Percentiles rank a stretch among this genome's conserved stretches.
Evolutionary conservation across 257 asterid species (phyloP).

Genomic region (Penstemon newberryi): DNA sequence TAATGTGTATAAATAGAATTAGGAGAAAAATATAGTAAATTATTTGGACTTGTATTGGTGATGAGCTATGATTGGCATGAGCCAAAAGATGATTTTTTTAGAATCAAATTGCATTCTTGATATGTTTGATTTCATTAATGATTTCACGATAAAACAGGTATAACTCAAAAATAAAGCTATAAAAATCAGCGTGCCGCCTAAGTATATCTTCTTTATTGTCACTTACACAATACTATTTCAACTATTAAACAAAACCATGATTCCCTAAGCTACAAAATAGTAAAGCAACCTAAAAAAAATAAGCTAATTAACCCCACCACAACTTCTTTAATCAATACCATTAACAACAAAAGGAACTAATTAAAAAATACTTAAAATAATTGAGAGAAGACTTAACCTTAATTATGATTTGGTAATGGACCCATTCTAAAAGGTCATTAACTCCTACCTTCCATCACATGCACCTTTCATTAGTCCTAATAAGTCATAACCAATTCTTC

Average conservation of each 20-base stretch:
- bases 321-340: slow-evolving; percentile 6
- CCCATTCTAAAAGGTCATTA: slow-evolving; percentile 33
- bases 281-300: slow-evolving; percentile 28
- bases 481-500: slow-evolving; percentile 35
- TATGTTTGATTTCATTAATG: background rate
- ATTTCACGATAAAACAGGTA: background rate
- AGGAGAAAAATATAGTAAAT: background rate
- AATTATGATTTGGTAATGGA: slow-evolving; percentile 46
- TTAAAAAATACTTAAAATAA: slow-evolving; percentile 30
- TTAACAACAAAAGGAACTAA: slow-evolving; percentile 2
- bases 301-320: slow-evolving; percentile 27
- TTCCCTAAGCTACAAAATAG: slow-evolving; percentile 20
- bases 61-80: slow-evolving; percentile 20
- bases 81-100: background rate
- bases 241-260: slow-evolving; percentile 23
- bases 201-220: slow-evolving; percentile 30
- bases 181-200: slow-evolving; percentile 34
- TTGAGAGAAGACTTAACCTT: slow-evolving; percentile 37
- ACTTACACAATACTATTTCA: slow-evolving; percentile 23
- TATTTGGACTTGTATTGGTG: background rate
- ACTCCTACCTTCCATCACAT: slow-evolving; percentile 51
- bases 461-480: slow-evolving; percentile 33
- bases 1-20: background rate
- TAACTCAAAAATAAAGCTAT: background rate
- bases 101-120: background rate